Evolutionary conservation across 1,284 basidiomycete species (phyloP).

Genomic region (Irpex rosettiformis): DNA sequence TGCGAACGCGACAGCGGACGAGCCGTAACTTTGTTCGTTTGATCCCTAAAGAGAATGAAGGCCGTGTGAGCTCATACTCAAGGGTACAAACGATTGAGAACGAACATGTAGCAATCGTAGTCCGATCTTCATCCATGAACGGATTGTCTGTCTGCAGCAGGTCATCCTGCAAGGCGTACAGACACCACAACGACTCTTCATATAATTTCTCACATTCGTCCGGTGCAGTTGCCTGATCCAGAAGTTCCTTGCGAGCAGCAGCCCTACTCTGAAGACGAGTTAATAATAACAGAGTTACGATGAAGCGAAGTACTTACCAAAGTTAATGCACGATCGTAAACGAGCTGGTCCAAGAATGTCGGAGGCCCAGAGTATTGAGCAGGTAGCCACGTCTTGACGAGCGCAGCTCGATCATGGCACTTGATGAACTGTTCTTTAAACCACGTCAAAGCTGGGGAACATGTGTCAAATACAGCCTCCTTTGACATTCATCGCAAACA

Average conservation of each 20-base stretch:
- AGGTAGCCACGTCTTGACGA: slow-evolving; percentile 82
- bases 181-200: slow-evolving; percentile 91
- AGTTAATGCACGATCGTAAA: slow-evolving; percentile 74
- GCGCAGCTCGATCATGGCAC: slow-evolving; percentile 68
- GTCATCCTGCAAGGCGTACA: slow-evolving; percentile 90
- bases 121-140: slow-evolving; percentile 81
- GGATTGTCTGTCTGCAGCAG: slow-evolving; percentile 80
- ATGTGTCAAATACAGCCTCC: background rate
- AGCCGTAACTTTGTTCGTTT: slow-evolving; percentile 78
- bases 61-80: too few species aligned
- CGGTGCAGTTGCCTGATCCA: slow-evolving; percentile 70
- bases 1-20: slow-evolving; percentile 65
- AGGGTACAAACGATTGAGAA: too few species aligned
- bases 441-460: slow-evolving; percentile 59
- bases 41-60: slow-evolving; percentile 51
- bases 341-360: slow-evolving; percentile 76
- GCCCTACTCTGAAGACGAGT: slow-evolving; percentile 69
- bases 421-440: slow-evolving; percentile 78
- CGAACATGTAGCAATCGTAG: slow-evolving; percentile 80
- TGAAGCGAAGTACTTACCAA: slow-evolving; percentile 44
- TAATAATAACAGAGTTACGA: background rate
- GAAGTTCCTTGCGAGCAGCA: slow-evolving; percentile 88
- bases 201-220: slow-evolving; percentile 92
- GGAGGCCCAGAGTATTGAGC: slow-evolving; percentile 67
- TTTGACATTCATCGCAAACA: too few species aligned